phyloP scores from a whole-genome alignment of 176 grass and related monocot genomes.

The Triticum urartu region DNA sequence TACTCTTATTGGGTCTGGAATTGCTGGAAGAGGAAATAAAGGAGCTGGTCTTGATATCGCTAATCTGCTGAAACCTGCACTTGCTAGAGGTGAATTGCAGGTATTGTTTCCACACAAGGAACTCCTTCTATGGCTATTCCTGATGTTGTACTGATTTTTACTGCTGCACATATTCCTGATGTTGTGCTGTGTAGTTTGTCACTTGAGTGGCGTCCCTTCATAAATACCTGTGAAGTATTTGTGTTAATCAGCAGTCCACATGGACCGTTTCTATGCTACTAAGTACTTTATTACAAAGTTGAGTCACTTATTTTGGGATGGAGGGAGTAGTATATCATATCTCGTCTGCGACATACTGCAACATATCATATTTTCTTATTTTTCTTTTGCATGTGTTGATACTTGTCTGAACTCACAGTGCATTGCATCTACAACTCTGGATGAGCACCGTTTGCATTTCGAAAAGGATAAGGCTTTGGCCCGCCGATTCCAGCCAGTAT shows the following conservation, averaged over 20 bases:
- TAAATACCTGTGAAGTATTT: constrained; percentile 9
- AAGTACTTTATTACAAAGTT: background rate
- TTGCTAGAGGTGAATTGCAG: constrained; percentile 93
- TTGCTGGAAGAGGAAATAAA: constrained; percentile 92
- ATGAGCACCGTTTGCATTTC: constrained; percentile 88
- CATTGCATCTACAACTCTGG: constrained; percentile 90
- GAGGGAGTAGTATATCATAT: background rate
- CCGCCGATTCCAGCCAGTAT: constrained; percentile 89
- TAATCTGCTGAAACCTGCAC: constrained; percentile 94
- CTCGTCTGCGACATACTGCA: constrained; percentile 8
- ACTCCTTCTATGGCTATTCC: background rate
- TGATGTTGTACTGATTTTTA: background rate
- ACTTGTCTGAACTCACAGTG: constrained; percentile 51
- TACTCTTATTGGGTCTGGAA: constrained; percentile 89
- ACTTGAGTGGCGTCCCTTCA: constrained; percentile 15
- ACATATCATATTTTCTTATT: background rate
- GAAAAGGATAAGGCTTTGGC: constrained; percentile 99
- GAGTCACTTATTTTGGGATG: too few species aligned
- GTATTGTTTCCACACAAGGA: constrained; percentile 35
- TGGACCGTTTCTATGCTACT: background rate
- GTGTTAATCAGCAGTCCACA: background rate
- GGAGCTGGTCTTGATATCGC: constrained; percentile 96
- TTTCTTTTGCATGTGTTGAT: background rate
- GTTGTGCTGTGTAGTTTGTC: constrained; percentile 18
- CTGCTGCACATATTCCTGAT: background rate